A percentile compares a stretch with the other conserved stretches of the same genome.
Conservation (phyloP, 768 basidiomycete genomes). For the Gloeostereum incarnatum region DNA sequence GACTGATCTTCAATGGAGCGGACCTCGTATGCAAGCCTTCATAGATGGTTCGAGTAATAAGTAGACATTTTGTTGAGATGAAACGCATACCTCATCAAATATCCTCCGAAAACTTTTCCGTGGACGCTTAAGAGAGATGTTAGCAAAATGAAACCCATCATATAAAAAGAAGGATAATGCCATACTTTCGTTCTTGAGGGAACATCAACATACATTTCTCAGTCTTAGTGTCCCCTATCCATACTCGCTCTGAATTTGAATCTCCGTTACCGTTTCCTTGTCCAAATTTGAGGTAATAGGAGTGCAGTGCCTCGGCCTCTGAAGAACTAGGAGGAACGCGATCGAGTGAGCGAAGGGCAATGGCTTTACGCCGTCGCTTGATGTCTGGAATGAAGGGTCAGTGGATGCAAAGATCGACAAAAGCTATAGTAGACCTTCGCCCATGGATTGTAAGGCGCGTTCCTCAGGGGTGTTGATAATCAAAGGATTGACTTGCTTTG, state of each 20-base stretch:
- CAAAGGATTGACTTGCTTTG: conserved; percentile 56
- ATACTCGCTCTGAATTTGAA: conserved; percentile 37
- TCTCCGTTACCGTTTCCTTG: conserved; percentile 23
- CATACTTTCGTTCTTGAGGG: conserved; percentile 77
- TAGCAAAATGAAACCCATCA: conserved; percentile 1
- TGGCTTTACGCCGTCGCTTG: conserved; percentile 45
- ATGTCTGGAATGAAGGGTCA: conserved; percentile 31
- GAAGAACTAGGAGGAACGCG: conserved; percentile 65
- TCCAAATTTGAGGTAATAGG: conserved; percentile 55
- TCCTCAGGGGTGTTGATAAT: conserved; percentile 55
- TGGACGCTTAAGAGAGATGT: conserved; percentile 42
- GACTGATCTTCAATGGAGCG: conserved; percentile 5
- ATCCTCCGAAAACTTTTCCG: conserved; percentile 77
- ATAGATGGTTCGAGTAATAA: not conserved
- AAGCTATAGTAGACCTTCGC: conserved; percentile 40
- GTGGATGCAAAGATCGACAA: not conserved
- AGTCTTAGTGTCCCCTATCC: conserved; percentile 67
- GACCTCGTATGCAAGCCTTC: conserved; percentile 61
- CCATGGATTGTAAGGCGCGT: conserved; percentile 48
- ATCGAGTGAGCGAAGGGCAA: conserved; percentile 49
- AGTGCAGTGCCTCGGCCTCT: conserved; percentile 63
- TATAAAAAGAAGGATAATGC: conserved; percentile 1
- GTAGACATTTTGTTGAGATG: not conserved
- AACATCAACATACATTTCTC: conserved; percentile 75
- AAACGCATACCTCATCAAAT: conserved; percentile 26